Evolutionary conservation across 2,329 filamentous ascomycete genomes (phyloP).

Genomic region (Eutypella sp.): DNA sequence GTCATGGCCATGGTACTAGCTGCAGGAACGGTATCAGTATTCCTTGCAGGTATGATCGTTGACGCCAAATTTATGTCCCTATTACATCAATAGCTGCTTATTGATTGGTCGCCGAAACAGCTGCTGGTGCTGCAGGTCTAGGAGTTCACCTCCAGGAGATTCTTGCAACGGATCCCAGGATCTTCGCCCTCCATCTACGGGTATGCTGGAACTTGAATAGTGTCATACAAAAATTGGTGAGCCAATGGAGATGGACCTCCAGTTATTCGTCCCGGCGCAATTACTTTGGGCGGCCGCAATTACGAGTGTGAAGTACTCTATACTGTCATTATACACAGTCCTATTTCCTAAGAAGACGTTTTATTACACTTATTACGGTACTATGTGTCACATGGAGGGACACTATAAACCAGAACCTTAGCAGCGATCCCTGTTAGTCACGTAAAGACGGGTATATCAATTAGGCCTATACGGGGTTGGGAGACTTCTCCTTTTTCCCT

Average conservation of each 20-base stretch:
- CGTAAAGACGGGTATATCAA: no score
- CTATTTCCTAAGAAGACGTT: constrained; percentile 7
- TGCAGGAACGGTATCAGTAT: not conserved
- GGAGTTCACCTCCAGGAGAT: not conserved
- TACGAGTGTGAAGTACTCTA: constrained; percentile 11
- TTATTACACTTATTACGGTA: constrained; percentile 1
- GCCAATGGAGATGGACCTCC: not conserved
- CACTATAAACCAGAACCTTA: no score
- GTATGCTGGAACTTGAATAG: not conserved
- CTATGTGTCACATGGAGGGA: no score
- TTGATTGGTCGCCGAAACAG: not conserved
- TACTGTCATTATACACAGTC: constrained; percentile 11
- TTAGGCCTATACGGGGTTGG: no score
- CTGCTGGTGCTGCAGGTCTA: not conserved
- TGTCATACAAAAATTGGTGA: not conserved
- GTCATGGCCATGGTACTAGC: constrained; percentile 5
- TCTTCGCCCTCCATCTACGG: not conserved
- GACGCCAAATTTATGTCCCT: not conserved
- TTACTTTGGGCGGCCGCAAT: constrained; percentile 12
- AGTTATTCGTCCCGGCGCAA: not conserved
- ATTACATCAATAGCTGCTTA: not conserved
- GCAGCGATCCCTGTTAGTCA: no score
- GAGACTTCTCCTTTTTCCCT: no score
- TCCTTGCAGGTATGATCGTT: not conserved
- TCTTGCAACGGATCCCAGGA: not conserved